These are phyloP conservation scores for Triglochin maritima DNA, from an alignment of 106 monocot species.

Conservation along the genomic window DNA sequence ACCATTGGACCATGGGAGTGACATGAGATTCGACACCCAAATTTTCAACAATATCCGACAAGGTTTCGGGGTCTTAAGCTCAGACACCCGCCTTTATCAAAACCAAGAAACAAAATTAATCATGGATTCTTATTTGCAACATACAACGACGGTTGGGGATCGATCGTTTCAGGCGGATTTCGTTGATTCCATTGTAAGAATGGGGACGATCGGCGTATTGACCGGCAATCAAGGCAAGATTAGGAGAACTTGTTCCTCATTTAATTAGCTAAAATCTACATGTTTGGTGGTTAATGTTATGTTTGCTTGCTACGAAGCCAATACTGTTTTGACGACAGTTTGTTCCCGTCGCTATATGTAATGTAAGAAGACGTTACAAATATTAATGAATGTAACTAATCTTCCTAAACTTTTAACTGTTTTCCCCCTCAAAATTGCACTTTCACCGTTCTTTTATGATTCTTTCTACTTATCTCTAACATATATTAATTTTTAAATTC, in stretches of 20 bases:
- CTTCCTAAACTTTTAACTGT: too few relatives aligned
- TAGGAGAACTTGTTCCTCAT: constrained; percentile 31
- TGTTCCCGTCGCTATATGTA: too few relatives aligned
- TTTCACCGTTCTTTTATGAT: too few relatives aligned
- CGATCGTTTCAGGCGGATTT: constrained; percentile 5
- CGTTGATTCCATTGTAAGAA: constrained; percentile 19
- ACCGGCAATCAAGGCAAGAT: constrained; percentile 35
- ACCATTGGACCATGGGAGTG: constrained; percentile 54
- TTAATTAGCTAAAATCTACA: constrained; percentile 22
- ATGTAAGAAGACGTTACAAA: too few relatives aligned
- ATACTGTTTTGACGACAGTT: too few relatives aligned
- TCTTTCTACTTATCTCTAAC: too few relatives aligned
- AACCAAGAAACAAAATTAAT: constrained; percentile 17
- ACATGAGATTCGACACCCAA: constrained; percentile 30
- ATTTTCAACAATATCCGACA: constrained; percentile 40
- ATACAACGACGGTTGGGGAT: too few relatives aligned
- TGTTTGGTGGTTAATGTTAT: background rate
- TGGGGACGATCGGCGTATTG: constrained; percentile 43
- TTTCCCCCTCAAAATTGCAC: too few relatives aligned
- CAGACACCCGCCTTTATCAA: constrained; percentile 46
- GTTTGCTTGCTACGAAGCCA: too few relatives aligned
- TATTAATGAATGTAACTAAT: too few relatives aligned
- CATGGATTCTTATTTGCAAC: constrained; percentile 38
- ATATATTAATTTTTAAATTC: too few relatives aligned
- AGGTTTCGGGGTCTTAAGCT: constrained; percentile 39